Conservation (phyloP, 1,284 basidiomycete species). For the Cutaneotrichosporon sp. region DNA sequence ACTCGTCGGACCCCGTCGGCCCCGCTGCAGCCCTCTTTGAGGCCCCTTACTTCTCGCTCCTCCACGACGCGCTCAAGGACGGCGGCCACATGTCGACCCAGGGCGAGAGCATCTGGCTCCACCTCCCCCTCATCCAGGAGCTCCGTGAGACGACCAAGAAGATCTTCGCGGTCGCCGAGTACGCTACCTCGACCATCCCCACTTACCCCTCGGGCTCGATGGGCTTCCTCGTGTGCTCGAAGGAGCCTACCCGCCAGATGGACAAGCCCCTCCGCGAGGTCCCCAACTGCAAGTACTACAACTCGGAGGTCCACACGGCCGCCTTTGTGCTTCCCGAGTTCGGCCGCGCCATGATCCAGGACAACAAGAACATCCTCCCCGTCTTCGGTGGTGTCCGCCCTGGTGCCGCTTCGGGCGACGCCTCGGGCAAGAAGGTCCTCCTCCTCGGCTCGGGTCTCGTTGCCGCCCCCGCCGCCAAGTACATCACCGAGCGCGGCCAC, state of each 20-base stretch:
- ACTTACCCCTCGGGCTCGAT: conserved; percentile 98
- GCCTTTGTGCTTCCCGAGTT: conserved; percentile 94
- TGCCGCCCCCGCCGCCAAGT: conserved; percentile 89
- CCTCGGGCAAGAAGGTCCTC: conserved; percentile 69
- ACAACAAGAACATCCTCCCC: conserved; percentile 68
- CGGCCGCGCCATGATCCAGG: conserved; percentile 70
- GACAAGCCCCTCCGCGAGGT: conserved; percentile 69
- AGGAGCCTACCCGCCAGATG: conserved; percentile 69
- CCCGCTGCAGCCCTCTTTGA: conserved; percentile 94
- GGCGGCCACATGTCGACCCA: conserved; percentile 96
- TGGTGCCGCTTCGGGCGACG: conserved; percentile 55
- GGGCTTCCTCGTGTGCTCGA: conserved; percentile 89
- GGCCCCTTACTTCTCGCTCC: conserved; percentile 94
- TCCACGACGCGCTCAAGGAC: conserved; percentile 82
- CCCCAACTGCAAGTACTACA: conserved; percentile 56
- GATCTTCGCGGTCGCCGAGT: conserved; percentile 83
- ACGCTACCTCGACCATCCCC: conserved; percentile 95
- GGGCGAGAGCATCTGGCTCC: conserved; percentile 94
- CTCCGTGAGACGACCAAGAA: conserved; percentile 70
- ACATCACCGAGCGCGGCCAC: conserved; percentile 82
- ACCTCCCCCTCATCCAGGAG: conserved; percentile 81
- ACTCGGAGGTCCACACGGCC: conserved; percentile 47
- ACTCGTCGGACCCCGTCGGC: conserved; percentile 97
- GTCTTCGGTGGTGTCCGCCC: conserved; percentile 61
- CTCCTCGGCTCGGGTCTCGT: conserved; percentile 95